phyloP scores from a whole-genome alignment of 2,329 filamentous ascomycete species.

The Xylariomycetidae sp. region DNA sequence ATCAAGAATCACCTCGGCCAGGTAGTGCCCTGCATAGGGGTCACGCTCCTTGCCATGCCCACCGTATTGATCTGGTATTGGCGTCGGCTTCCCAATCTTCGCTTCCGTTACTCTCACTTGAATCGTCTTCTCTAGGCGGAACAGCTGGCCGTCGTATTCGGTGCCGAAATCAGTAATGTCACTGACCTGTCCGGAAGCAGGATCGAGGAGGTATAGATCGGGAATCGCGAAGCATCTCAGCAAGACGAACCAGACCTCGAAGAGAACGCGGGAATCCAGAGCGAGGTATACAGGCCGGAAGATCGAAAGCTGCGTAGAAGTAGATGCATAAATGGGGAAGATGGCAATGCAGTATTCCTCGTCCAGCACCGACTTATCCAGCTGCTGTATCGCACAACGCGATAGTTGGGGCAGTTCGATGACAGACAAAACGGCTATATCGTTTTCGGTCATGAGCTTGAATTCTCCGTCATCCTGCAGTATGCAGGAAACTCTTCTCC shows the following conservation, averaged over 20 bases:
- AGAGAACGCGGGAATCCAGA: slow-evolving; percentile 80
- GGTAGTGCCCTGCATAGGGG: slow-evolving; percentile 58
- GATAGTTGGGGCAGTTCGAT: slow-evolving; percentile 87
- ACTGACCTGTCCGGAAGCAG: slow-evolving; percentile 35
- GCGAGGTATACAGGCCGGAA: slow-evolving; percentile 86
- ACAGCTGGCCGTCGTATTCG: slow-evolving; percentile 43
- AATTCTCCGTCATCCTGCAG: slow-evolving; percentile 93
- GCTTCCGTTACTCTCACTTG: slow-evolving; percentile 55
- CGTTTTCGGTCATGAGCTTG: slow-evolving; percentile 81
- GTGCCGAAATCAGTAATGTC: slow-evolving; percentile 35
- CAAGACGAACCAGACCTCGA: slow-evolving; percentile 95
- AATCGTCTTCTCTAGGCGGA: slow-evolving; percentile 57
- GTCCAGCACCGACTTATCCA: slow-evolving; percentile 85
- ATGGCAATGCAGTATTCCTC: slow-evolving; percentile 93
- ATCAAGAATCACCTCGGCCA: slow-evolving; percentile 74
- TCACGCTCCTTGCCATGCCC: slow-evolving; percentile 36
- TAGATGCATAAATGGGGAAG: slow-evolving; percentile 83
- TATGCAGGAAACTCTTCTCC: slow-evolving; percentile 87
- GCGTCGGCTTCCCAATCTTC: slow-evolving; percentile 43
- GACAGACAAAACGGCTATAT: slow-evolving; percentile 71
- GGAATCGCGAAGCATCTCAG: slow-evolving; percentile 87
- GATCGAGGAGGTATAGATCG: slow-evolving; percentile 69
- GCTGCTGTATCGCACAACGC: slow-evolving; percentile 80
- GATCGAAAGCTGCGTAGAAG: slow-evolving; percentile 65
- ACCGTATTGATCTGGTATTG: slow-evolving; percentile 23